These are phyloP conservation scores for Backusella psychrophila DNA, from an alignment of 192 early-diverging fungal species.

Conservation along the genomic window DNA sequence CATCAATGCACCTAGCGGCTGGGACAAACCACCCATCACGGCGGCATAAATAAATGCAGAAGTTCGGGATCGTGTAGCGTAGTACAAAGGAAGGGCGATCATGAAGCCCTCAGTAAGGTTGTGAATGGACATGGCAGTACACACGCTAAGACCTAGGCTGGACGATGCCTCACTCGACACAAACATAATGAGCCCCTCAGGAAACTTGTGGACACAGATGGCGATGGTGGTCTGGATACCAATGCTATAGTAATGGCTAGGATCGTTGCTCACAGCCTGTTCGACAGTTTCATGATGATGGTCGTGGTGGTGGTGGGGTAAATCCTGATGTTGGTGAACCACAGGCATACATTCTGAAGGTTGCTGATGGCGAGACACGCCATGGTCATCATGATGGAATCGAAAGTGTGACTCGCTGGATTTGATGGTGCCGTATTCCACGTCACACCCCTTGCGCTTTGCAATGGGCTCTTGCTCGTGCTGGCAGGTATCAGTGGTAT, in stretches of 20 bases:
- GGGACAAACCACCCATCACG: constrained; percentile 51
- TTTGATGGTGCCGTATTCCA: constrained; percentile 24
- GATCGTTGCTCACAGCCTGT: background rate
- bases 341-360: background rate
- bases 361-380: background rate
- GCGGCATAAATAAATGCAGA: constrained; percentile 49
- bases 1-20: constrained; percentile 52
- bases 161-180: constrained; percentile 44
- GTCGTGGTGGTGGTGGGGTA: background rate
- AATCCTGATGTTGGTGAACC: background rate
- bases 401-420: constrained; percentile 20
- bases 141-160: constrained; percentile 46
- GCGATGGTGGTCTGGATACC: constrained; percentile 55
- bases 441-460: background rate
- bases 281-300: background rate
- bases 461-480: background rate
- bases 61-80: constrained; percentile 43
- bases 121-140: constrained; percentile 53
- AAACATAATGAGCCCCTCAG: constrained; percentile 58
- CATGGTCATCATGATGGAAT: constrained; percentile 18
- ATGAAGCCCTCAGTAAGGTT: constrained; percentile 56
- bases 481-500: background rate
- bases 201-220: constrained; percentile 55
- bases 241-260: constrained; percentile 28
- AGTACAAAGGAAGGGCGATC: constrained; percentile 55